Base-by-base conservation (phyloP, 495 filamentous ascomycete species). In the Pseudomonodictys pantanalensis region DNA sequence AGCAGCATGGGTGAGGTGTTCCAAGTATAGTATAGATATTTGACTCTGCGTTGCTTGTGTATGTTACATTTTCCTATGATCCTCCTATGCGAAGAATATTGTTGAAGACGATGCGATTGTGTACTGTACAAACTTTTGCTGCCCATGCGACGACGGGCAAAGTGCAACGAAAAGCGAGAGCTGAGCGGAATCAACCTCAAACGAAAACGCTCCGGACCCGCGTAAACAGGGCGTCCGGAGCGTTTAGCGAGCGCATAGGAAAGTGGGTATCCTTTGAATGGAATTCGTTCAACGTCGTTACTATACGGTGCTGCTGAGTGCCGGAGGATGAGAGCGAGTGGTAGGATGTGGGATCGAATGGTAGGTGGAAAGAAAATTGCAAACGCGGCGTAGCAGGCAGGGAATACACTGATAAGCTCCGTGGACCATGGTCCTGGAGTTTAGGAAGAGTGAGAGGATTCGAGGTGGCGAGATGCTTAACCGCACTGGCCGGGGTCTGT, bases 401-500 rank as follows among this genome's bases (percentile, higher is more conserved):
- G 38, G 4, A 18, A 41, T n/a, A 18, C 38, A 41, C 15, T 5
- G 20, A 5, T 41, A 41, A 41, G 38, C 38, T 41, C 15, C 38
- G 12, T 41, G 5, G 38, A 12, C 15, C 38, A 41, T 12, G 15
- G 32, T 35, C 15, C 38, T 41, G 38, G 20, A 10, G 39, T 11
- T 41, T 42, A n/a, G 1, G 3, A 20, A 26, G 2, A n/a, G 5
- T 23, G 29, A 22, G 23, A 1, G 6, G 42, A 15, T 35, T 18
- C 22, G 35, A 24, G 15, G 46, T 39, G 41, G 18, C 10, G 4
- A 32, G 33, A 8, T 35, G 46, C 35, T 62, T 58, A 72, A 30
- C 58, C 52, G 60, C 79, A 83, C 54, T 80, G 77, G 29, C 70
- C 67, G 7, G 76, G 76, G 71, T 76, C 66, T 69, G 59, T 41